Evolutionary conservation across 305 asterid species (phyloP).

Genomic region (Fraxinus greggii): DNA sequence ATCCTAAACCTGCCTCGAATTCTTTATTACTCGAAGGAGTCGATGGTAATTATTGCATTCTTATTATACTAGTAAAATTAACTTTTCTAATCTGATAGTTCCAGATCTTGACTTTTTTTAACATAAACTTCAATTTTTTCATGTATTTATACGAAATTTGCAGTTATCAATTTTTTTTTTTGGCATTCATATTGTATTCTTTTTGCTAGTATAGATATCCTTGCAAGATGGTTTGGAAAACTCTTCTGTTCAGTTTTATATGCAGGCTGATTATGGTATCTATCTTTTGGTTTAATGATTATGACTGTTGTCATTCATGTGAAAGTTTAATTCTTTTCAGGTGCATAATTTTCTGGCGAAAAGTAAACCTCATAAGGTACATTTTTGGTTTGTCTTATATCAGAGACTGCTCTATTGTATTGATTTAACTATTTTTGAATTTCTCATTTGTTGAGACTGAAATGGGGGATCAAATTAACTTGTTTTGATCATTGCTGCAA

Average conservation of each 20-base stretch:
- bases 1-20: slow-evolving; percentile 85
- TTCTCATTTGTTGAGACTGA: background rate
- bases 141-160: background rate
- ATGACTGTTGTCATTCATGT: slow-evolving; percentile 12
- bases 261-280: background rate
- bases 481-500: background rate
- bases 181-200: background rate
- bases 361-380: slow-evolving; percentile 92
- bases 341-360: slow-evolving; percentile 72
- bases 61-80: background rate
- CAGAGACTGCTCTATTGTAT: background rate
- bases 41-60: slow-evolving; percentile 61
- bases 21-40: slow-evolving; percentile 75
- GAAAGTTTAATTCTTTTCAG: slow-evolving; percentile 44
- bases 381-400: slow-evolving; percentile 15
- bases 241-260: background rate
- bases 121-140: background rate
- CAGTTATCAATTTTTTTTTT: background rate
- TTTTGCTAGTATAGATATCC: slow-evolving; percentile 1
- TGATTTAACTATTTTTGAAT: background rate
- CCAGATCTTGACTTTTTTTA: background rate
- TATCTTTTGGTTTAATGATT: slow-evolving; percentile 3
- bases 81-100: slow-evolving; percentile 18
- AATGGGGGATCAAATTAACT: background rate
- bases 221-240: slow-evolving; percentile 10